Evolutionary conservation across 805 yeast genomes (phyloP).

Genomic region (Myxozyma neotropica): DNA sequence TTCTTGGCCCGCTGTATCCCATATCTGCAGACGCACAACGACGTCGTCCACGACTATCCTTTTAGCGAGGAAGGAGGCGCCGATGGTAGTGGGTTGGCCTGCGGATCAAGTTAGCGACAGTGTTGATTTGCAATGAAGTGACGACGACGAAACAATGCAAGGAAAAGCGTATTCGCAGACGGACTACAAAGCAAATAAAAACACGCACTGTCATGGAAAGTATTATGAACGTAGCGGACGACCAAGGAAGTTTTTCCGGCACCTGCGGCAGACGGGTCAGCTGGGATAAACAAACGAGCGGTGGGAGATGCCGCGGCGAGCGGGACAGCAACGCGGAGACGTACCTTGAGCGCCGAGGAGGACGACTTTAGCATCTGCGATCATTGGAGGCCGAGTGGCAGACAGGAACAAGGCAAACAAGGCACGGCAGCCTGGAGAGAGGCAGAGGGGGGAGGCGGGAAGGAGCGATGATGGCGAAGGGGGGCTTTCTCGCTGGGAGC

Average conservation of each 20-base stretch:
- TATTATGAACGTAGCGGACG: slow-evolving; percentile 43
- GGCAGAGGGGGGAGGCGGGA: background rate
- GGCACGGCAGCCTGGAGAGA: background rate
- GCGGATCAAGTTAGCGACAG: background rate
- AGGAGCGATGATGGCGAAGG: background rate
- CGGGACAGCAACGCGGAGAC: slow-evolving; percentile 4
- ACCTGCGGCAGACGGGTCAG: slow-evolving; percentile 29
- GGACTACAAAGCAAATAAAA: background rate
- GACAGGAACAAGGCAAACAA: background rate
- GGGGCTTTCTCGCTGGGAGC: background rate
- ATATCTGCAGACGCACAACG: slow-evolving; percentile 53
- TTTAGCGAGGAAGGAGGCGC: slow-evolving; percentile 44
- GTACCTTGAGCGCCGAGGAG: slow-evolving; percentile 43
- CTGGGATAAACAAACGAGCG: slow-evolving; percentile 11
- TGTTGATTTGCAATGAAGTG: too few species aligned
- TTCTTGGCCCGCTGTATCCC: slow-evolving; percentile 99
- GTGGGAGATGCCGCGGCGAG: too few species aligned
- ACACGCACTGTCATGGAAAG: slow-evolving; percentile 38
- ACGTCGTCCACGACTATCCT: slow-evolving; percentile 42
- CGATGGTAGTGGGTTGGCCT: slow-evolving; percentile 43
- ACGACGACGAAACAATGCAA: too few species aligned
- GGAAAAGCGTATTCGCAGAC: too few species aligned
- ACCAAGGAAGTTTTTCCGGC: slow-evolving; percentile 45
- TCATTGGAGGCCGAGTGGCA: slow-evolving; percentile 30
- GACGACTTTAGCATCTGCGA: slow-evolving; percentile 44